Evolutionary conservation across 208 protist genomes (phyloP).

Genomic region (Trypanosoma mega): DNA sequence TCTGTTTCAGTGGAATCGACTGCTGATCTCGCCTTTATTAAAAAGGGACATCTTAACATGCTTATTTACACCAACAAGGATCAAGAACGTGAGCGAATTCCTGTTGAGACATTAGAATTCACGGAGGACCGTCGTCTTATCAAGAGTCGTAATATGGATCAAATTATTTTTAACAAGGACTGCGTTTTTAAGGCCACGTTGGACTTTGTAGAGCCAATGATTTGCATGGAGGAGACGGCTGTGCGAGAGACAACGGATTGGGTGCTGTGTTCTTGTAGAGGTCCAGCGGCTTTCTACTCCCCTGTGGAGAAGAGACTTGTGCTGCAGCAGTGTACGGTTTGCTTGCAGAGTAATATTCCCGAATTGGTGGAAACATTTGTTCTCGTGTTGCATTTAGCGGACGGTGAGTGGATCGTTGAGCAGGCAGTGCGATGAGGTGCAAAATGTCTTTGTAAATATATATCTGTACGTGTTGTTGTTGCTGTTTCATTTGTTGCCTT

Average conservation of each 20-base stretch:
- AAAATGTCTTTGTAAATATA: neutral
- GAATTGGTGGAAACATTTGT: constrained; percentile 55
- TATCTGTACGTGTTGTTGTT: too few species aligned
- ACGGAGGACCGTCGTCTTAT: constrained; percentile 53
- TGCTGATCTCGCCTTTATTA: constrained; percentile 60
- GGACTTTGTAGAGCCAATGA: constrained; percentile 57
- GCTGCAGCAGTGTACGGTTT: constrained; percentile 61
- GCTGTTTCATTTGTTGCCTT: too few species aligned
- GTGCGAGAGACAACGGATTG: constrained; percentile 83
- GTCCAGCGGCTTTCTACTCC: constrained; percentile 66
- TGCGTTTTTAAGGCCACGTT: constrained; percentile 72
- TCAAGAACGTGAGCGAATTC: constrained; percentile 26
- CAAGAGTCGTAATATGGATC: constrained; percentile 60
- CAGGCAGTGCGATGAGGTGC: constrained; percentile 40
- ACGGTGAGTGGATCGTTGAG: constrained; percentile 69
- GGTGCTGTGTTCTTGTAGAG: constrained; percentile 65
- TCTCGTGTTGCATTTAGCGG: constrained; percentile 44
- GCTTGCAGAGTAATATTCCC: constrained; percentile 61
- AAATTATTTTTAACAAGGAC: constrained; percentile 57
- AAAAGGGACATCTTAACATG: constrained; percentile 63
- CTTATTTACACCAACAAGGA: constrained; percentile 46
- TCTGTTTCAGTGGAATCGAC: constrained; percentile 41
- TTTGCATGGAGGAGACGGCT: constrained; percentile 63
- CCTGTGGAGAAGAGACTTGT: constrained; percentile 73
- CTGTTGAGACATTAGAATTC: constrained; percentile 44